Conservation (phyloP, 2,329 filamentous ascomycete species). For the Niveomyces coronatus region DNA sequence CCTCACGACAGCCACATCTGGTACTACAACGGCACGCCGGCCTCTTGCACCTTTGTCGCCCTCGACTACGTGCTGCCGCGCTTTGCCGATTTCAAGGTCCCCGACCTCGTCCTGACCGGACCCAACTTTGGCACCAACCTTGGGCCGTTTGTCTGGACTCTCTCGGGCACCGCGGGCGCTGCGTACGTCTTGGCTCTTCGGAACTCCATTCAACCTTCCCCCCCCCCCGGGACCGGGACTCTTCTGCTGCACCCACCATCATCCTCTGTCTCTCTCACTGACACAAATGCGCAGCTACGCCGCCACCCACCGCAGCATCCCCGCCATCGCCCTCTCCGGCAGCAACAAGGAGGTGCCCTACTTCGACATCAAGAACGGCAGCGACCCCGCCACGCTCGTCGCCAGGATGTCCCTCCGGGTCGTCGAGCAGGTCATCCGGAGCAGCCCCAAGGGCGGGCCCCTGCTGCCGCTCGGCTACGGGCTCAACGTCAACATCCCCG, state of each 20-base stretch:
- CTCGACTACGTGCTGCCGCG: conserved; percentile 45
- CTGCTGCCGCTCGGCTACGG: conserved; percentile 40
- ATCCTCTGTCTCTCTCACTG: too few species aligned
- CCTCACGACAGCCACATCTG: conserved; percentile 43
- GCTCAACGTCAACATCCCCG: conserved; percentile 40
- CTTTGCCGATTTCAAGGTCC: conserved; percentile 35
- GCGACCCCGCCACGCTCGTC: conserved; percentile 33
- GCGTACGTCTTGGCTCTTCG: conserved; percentile 16
- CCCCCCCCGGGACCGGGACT: too few species aligned
- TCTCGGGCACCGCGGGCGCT: conserved; percentile 40
- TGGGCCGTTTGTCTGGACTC: conserved; percentile 42
- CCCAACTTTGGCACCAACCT: conserved; percentile 46
- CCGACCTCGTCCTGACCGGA: conserved; percentile 43
- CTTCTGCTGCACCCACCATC: too few species aligned
- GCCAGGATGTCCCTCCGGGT: conserved; percentile 33
- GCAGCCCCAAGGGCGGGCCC: conserved; percentile 19
- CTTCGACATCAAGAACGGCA: conserved; percentile 25
- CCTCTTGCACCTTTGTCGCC: conserved; percentile 43
- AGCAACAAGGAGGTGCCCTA: conserved; percentile 32
- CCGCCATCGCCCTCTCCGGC: conserved; percentile 38
- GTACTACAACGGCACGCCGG: conserved; percentile 51
- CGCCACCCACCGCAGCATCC: conserved; percentile 37
- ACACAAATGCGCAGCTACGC: conserved; percentile 27
- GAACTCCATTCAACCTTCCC: too few species aligned
- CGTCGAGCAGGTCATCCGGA: conserved; percentile 33